Evolutionary conservation across 495 filamentous ascomycete genomes (phyloP), one percentile per base, ranked within the genome.

Genomic region (Coniosporium apollinis): DNA sequence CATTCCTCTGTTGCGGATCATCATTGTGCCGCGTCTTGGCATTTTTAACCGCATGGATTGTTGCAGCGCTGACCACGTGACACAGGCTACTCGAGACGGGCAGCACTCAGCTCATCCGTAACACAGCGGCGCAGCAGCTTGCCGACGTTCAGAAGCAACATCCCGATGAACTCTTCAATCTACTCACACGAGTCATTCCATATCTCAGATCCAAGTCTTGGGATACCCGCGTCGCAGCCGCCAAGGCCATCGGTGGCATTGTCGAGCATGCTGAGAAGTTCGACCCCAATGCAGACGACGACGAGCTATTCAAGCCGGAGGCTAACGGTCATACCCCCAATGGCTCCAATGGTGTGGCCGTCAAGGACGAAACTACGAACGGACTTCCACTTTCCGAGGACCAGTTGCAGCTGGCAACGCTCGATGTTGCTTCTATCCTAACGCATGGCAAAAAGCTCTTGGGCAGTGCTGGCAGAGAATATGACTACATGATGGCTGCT

Each of bases 121-220:
- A 93, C 43, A 96, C 89, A 39, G 89, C 89, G 38, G 91, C 92
- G 22, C 79, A 89, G 50, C 89, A 97, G 61, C 70, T 97, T 24
- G 87, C 81, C 22, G 89, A 96, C 63, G 85, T 94, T 41, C 91
- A 96, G 57, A 96, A 92, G 51, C 76, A 86, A 44, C 91, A 96
- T 50, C 89, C 91, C 0, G 87, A 96, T 55, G 89, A 97, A 50
- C 65, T 96, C 3, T 96, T 94, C 57, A 94, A 96, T 46, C 67
- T 97, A 5, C 67, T 97, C n/a, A 83, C 83, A n/a, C 70, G 87
- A 30, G 86, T 97, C 28, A 71, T 96, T 13, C 85, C 91, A 2
- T 94, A 91, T 56, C 68, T 96, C 11, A 70, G 77, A 37, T 83
- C 85, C 37, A 93, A 84, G 51, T 83, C 81, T 39, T 97, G 89